Evolutionary conservation across 495 filamentous ascomycete genomes (phyloP).

Genomic region (Immersiella caudata): DNA sequence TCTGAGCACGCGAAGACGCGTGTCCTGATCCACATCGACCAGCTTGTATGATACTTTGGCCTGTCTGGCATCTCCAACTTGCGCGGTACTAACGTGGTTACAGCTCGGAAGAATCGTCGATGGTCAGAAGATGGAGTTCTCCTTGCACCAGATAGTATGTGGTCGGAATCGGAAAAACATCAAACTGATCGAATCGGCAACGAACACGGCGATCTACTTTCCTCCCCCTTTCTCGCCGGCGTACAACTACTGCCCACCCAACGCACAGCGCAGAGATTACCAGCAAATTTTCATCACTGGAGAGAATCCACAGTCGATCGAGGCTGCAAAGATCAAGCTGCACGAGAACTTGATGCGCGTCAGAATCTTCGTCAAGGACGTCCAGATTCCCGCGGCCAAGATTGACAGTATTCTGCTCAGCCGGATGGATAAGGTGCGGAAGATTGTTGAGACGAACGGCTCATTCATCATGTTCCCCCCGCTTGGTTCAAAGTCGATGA

Average conservation of each 20-base stretch:
- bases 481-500: slow-evolving; percentile 74
- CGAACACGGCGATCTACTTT: slow-evolving; percentile 96
- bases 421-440: slow-evolving; percentile 91
- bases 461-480: slow-evolving; percentile 89
- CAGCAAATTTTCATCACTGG: slow-evolving; percentile 95
- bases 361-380: slow-evolving; percentile 89
- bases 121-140: slow-evolving; percentile 77
- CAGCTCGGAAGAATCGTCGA: slow-evolving; percentile 88
- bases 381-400: slow-evolving; percentile 80
- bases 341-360: slow-evolving; percentile 75
- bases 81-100: slow-evolving; percentile 28
- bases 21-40: slow-evolving; percentile 94
- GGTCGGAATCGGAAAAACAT: slow-evolving; percentile 94
- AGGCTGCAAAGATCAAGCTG: slow-evolving; percentile 83
- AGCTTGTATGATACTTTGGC: slow-evolving; percentile 68
- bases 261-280: slow-evolving; percentile 75
- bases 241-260: slow-evolving; percentile 82
- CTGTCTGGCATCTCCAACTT: slow-evolving; percentile 25
- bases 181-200: slow-evolving; percentile 91
- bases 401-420: slow-evolving; percentile 90
- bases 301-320: slow-evolving; percentile 75
- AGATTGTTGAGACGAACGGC: slow-evolving; percentile 96
- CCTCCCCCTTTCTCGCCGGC: slow-evolving; percentile 88
- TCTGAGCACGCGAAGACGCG: slow-evolving; percentile 96
- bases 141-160: slow-evolving; percentile 86